Evolutionary conservation across 148 eudicot species (phyloP).

Genomic region (Nyssa sinensis): DNA sequence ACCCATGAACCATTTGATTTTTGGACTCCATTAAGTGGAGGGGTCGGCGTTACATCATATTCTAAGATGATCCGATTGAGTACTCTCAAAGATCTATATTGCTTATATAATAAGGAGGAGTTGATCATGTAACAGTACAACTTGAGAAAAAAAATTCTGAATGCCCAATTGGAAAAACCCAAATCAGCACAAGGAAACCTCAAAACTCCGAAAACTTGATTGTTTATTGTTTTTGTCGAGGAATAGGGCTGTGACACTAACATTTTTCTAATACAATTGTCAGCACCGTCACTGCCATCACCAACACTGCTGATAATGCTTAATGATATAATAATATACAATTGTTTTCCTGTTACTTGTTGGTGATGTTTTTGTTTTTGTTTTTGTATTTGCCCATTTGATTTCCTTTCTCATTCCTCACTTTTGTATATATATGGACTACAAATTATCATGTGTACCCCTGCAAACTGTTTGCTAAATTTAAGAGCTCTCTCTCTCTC

Average conservation of each 20-base stretch:
- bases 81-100: conserved; percentile 14
- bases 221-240: neutral
- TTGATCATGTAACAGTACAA: neutral
- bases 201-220: neutral
- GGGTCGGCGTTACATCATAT: neutral
- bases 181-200: neutral
- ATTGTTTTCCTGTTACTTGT: neutral
- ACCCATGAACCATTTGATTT: too few relatives aligned
- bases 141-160: neutral
- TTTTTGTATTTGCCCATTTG: neutral
- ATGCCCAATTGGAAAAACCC: neutral
- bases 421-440: conserved; percentile 5
- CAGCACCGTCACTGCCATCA: conserved; percentile 6
- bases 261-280: neutral
- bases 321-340: neutral
- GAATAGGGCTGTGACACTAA: conserved; percentile 1
- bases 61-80: conserved; percentile 22
- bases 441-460: neutral
- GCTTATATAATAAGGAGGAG: neutral
- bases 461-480: neutral
- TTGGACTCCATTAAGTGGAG: too few relatives aligned
- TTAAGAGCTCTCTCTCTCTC: too few relatives aligned
- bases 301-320: conserved; percentile 12
- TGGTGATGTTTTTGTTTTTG: conserved; percentile 15
- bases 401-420: neutral